Conservation (phyloP, 768 basidiomycete genomes). For the Exsudoporus frostii region DNA sequence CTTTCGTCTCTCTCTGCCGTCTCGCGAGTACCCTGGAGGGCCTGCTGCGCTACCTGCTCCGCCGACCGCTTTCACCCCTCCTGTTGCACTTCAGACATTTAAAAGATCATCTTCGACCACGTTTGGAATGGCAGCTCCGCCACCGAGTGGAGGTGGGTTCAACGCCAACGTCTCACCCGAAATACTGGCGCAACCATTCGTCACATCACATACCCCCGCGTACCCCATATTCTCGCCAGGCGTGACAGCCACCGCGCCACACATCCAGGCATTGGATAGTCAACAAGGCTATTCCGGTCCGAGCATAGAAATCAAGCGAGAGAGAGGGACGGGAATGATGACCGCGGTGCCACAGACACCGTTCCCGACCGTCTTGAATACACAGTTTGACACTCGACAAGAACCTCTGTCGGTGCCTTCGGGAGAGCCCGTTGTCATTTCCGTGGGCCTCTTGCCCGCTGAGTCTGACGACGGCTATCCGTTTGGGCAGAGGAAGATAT, state of each 20-base stretch:
- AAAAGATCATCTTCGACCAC: conserved; percentile 28
- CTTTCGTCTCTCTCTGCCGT: conserved; percentile 25
- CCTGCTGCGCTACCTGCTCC: conserved; percentile 7
- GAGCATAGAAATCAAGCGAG: conserved; percentile 66
- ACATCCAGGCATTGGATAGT: conserved; percentile 50
- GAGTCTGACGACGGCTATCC: conserved; percentile 12
- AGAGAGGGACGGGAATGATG: conserved; percentile 41
- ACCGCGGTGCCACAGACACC: conserved; percentile 49
- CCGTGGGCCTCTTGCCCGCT: conserved; percentile 50
- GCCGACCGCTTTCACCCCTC: conserved; percentile 28
- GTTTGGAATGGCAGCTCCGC: conserved; percentile 35
- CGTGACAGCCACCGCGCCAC: conserved; percentile 48
- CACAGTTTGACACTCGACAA: conserved; percentile 33
- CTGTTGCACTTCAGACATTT: conserved; percentile 33
- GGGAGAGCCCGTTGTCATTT: conserved; percentile 66
- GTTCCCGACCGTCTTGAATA: conserved; percentile 47
- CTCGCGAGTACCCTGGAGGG: conserved; percentile 25
- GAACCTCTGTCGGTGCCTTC: conserved; percentile 11
- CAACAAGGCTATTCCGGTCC: conserved; percentile 50
- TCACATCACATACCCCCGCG: conserved; percentile 59
- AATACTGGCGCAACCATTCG: conserved; percentile 15
- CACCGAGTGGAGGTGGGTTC: conserved; percentile 18
- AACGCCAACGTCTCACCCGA: conserved; percentile 6
- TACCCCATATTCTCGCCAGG: conserved; percentile 63
- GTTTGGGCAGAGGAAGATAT: conserved; percentile 47